Percentiles rank a stretch among this genome's conserved stretches.
phyloP scores from a whole-genome alignment of 75 land plant species.

The Sequoiadendron giganteum region DNA sequence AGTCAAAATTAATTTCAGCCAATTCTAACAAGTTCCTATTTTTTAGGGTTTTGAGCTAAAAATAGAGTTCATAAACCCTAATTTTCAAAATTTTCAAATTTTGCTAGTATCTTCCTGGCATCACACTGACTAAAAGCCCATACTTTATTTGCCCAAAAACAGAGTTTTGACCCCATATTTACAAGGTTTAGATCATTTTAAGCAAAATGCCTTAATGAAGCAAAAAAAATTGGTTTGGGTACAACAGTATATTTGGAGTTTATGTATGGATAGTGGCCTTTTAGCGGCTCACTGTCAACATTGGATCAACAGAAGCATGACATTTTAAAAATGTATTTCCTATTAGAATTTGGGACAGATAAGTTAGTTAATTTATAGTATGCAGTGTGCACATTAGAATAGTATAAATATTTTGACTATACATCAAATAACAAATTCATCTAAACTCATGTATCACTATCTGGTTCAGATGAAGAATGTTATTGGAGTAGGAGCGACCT shows the following conservation, averaged over 20 bases:
- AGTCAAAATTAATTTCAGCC: too few species aligned
- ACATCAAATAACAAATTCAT: background rate
- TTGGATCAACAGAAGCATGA: background rate
- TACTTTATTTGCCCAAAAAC: too few species aligned
- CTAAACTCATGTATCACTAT: background rate
- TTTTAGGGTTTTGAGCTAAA: too few species aligned
- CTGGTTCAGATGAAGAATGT: conserved; percentile 49
- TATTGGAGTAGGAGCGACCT: conserved; percentile 50
- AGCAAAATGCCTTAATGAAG: too few species aligned
- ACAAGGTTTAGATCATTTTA: too few species aligned
- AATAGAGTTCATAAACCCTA: too few species aligned
- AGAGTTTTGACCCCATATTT: too few species aligned
- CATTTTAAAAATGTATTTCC: background rate
- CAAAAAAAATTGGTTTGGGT: too few species aligned
- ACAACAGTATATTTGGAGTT: background rate
- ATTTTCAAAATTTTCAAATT: too few species aligned
- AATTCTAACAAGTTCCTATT: too few species aligned
- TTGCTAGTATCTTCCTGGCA: too few species aligned
- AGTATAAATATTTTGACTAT: background rate
- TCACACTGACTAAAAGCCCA: too few species aligned
- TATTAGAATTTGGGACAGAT: background rate
- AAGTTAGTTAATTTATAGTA: background rate
- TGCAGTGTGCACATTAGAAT: background rate
- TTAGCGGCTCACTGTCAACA: background rate
- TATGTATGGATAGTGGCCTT: background rate